Percentiles rank a stretch among this genome's conserved stretches.
phyloP scores from a whole-genome alignment of 2,329 filamentous ascomycete genomes.

The Salinomyces thailandicus region DNA sequence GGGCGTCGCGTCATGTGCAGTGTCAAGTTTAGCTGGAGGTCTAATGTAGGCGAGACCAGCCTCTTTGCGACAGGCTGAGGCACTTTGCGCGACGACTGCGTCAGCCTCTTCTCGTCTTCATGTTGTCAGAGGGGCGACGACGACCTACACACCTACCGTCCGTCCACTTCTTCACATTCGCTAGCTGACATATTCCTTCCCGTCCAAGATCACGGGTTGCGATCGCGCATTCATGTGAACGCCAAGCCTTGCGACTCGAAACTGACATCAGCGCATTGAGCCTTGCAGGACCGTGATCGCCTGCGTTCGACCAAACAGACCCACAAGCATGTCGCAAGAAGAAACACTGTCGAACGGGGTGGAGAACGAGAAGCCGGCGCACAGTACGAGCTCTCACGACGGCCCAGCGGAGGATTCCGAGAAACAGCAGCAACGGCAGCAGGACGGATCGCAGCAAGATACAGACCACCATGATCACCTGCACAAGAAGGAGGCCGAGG shows the following conservation, averaged over 20 bases:
- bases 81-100: too few species aligned
- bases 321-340: background rate
- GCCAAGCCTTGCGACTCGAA: background rate
- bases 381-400: too few species aligned
- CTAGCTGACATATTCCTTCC: too few species aligned
- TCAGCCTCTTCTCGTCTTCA: too few species aligned
- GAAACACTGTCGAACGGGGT: background rate
- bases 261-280: background rate
- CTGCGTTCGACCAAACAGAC: background rate
- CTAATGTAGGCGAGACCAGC: too few species aligned
- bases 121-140: too few species aligned
- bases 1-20: too few species aligned
- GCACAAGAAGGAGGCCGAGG: slow-evolving; percentile 25
- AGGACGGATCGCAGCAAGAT: slow-evolving; percentile 3
- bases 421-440: slow-evolving; percentile 1
- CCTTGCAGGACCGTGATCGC: background rate
- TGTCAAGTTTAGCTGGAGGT: too few species aligned
- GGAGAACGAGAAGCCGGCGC: slow-evolving; percentile 2
- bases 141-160: too few species aligned
- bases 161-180: too few species aligned
- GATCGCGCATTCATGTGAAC: slow-evolving; percentile 1
- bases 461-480: background rate
- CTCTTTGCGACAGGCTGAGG: too few species aligned
- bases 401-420: background rate
- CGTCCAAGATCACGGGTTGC: too few species aligned